These are phyloP conservation scores for Fusarium sp. DNA, from an alignment of 2,329 filamentous ascomycete genomes.

Conservation along the genomic window DNA sequence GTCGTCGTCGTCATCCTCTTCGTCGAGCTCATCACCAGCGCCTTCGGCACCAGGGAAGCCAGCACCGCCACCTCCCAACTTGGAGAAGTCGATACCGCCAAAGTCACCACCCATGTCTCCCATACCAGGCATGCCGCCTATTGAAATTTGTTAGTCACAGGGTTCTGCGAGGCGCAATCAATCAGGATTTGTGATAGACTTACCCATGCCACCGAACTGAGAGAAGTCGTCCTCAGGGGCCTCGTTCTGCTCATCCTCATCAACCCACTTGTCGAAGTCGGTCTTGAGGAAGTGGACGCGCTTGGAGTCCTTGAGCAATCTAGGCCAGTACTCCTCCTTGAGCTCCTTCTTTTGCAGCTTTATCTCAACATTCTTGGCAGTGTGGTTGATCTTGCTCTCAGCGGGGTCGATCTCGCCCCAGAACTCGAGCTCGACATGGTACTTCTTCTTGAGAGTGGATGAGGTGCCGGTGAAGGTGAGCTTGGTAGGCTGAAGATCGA, in stretches of 20 bases:
- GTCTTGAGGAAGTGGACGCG: constrained; percentile 98
- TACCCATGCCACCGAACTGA: constrained; percentile 73
- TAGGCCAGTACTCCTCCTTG: constrained; percentile 94
- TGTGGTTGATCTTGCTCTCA: constrained; percentile 89
- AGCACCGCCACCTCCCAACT: constrained; percentile 73
- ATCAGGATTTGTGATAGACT: constrained; percentile 44
- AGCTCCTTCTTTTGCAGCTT: constrained; percentile 97
- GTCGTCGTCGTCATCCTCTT: constrained; percentile 78
- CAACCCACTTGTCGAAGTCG: constrained; percentile 99
- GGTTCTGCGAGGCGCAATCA: background rate
- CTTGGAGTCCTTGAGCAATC: constrained; percentile 88
- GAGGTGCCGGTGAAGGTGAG: constrained; percentile 87
- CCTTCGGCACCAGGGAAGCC: constrained; percentile 66
- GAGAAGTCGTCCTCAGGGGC: constrained; percentile 82
- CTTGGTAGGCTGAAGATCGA: constrained; percentile 81
- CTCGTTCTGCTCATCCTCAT: constrained; percentile 98
- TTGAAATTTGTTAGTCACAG: constrained; percentile 10
- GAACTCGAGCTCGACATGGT: constrained; percentile 87
- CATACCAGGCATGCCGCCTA: constrained; percentile 65
- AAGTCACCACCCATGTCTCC: constrained; percentile 70
- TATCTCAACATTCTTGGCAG: constrained; percentile 85
- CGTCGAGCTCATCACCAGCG: constrained; percentile 59
- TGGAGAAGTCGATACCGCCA: constrained; percentile 92
- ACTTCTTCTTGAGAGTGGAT: constrained; percentile 84
- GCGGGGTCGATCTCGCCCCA: constrained; percentile 89